Conservation (phyloP, 83 land plant genomes). For the Thuja plicata region DNA sequence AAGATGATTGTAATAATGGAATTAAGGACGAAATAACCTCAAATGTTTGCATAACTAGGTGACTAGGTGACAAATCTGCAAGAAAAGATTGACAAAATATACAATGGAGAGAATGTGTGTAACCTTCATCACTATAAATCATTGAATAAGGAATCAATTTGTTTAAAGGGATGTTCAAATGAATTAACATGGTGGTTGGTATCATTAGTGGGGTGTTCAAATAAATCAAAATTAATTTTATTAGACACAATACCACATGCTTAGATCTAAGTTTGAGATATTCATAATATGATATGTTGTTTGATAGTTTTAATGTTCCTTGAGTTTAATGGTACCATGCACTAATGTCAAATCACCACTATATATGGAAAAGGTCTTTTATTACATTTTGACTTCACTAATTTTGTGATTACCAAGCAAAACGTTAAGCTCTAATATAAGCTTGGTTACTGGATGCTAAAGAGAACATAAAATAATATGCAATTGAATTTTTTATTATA, state of each 20-base stretch:
- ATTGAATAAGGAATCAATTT: not conserved
- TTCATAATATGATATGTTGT: not conserved
- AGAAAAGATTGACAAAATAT: conserved; percentile 72
- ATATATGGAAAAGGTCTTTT: not conserved
- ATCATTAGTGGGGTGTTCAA: too few species aligned
- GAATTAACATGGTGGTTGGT: not conserved
- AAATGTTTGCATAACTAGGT: too few species aligned
- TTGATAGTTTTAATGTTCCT: not conserved
- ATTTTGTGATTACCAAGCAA: not conserved
- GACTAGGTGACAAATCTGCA: too few species aligned
- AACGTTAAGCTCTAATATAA: not conserved
- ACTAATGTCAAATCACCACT: not conserved
- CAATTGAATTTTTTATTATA: too few species aligned
- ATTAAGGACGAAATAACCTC: too few species aligned
- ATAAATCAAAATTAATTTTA: not conserved
- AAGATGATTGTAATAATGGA: too few species aligned
- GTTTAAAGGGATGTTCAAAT: not conserved
- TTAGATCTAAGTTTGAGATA: not conserved
- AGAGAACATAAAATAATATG: not conserved
- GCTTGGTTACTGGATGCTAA: not conserved
- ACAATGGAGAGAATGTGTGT: conserved; percentile 80
- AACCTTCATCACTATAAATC: not conserved
- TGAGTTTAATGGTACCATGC: not conserved
- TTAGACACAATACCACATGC: not conserved
- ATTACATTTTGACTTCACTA: not conserved